Evolutionary conservation across 2,329 filamentous ascomycete genomes (phyloP).

Genomic region (Truncatella angustata): DNA sequence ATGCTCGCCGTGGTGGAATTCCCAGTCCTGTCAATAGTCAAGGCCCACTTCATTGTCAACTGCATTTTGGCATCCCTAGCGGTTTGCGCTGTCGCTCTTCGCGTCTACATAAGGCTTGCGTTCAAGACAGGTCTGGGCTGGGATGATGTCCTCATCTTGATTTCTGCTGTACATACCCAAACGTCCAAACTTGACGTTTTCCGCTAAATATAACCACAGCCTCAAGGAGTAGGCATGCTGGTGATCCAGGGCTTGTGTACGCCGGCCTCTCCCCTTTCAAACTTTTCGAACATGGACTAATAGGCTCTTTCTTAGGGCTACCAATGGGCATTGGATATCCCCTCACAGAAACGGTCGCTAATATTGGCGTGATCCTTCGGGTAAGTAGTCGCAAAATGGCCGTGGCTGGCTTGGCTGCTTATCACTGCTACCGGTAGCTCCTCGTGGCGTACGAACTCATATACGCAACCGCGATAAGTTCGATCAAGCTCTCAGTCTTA

Average conservation of each 20-base stretch:
- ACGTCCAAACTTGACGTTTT: background rate
- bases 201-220: background rate
- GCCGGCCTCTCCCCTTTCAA: background rate
- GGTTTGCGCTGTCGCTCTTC: background rate
- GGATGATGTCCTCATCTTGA: background rate
- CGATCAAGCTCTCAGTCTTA: slow-evolving; percentile 29
- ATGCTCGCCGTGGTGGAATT: background rate
- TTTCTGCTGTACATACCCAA: background rate
- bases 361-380: background rate
- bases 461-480: slow-evolving; percentile 21
- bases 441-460: slow-evolving; percentile 7
- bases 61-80: background rate
- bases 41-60: background rate
- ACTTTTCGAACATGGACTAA: background rate
- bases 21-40: background rate
- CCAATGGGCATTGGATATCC: background rate
- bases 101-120: background rate
- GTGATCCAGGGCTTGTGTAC: background rate
- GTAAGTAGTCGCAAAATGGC: background rate
- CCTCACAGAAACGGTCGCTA: background rate
- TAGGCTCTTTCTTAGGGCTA: background rate
- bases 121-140: background rate
- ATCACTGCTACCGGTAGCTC: background rate
- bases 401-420: too few species aligned
- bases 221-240: background rate